Evolutionary conservation across 495 filamentous ascomycete genomes (phyloP), one percentile per base, ranked within the genome.

Genomic region (Podospora appendiculata): DNA sequence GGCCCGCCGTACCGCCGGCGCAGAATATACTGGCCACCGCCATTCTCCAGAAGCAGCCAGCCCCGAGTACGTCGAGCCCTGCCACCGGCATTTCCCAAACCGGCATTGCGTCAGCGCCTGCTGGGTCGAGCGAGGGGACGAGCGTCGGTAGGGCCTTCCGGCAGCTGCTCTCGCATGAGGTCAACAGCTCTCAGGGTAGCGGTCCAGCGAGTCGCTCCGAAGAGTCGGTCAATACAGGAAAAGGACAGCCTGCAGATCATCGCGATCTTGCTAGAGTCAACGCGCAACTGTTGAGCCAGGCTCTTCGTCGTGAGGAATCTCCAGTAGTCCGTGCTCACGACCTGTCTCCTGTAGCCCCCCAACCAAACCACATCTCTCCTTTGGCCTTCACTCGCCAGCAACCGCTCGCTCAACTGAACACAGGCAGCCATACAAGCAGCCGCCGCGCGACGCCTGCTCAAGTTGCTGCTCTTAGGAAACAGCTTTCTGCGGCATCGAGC

Each of bases 341-440:
- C 54, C 71, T 80, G 11, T 87, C 86, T 14, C 89, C 90, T 25
- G 71, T 86, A 56, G 89, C 89, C 44, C 90, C 90, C 38, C 87
- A 88, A 53, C 90, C 90, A 33, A 83, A 85, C 34, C 82, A 87
- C 57, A 85, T 93, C 17, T 90, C 90, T 16, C 88, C 87, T 8
- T 65, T 93, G 44, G 83, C 86, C 18, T 75, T 77, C 32, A 71
- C 82, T 41, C 86, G 84, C 61, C 74, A 74, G 39, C 78, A 81
- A 32, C 74, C 79, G 6, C 69, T 81, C 33, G 63, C 62, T 48
- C 70, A 70, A 39, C 54, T 59, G 4, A 67, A 72, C 11, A 18
- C 62, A 4, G 57, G 55, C 49, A 50, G 58, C 32, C 52, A 72
- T 9, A 18, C 62, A 4, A 57, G 55, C 49, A 50, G 58, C 32